Percentiles rank a stretch among this genome's conserved stretches.
phyloP scores from a whole-genome alignment of 1,139 yeast genomes.

The Torulaspora globosa region DNA sequence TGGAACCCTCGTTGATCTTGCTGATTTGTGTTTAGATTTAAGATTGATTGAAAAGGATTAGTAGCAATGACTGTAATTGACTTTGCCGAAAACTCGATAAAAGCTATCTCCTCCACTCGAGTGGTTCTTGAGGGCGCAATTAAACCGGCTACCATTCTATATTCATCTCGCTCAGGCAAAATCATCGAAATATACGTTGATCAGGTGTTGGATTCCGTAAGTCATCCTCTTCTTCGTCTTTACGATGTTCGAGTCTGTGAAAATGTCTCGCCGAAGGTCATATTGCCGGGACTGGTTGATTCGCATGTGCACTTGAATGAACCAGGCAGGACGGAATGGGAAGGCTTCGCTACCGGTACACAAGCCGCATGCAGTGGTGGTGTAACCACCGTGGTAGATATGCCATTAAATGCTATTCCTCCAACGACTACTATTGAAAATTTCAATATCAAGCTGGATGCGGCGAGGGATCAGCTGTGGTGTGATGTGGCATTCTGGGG shows the following conservation, averaged over 20 bases:
- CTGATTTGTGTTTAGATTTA: neutral
- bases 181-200: constrained; percentile 48
- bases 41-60: neutral
- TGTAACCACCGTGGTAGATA: constrained; percentile 90
- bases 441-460: constrained; percentile 65
- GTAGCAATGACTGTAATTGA: constrained; percentile 3
- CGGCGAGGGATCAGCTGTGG: constrained; percentile 81
- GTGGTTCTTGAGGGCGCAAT: constrained; percentile 54
- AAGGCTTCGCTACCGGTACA: constrained; percentile 90
- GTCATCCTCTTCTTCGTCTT: constrained; percentile 41
- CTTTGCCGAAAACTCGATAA: constrained; percentile 34
- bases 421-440: constrained; percentile 85
- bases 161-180: constrained; percentile 59
- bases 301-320: constrained; percentile 91
- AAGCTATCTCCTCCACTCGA: constrained; percentile 61
- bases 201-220: constrained; percentile 36
- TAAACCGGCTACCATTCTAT: constrained; percentile 64
- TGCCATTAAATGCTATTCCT: constrained; percentile 95
- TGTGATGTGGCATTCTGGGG: constrained; percentile 97
- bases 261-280: constrained; percentile 58
- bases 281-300: constrained; percentile 90
- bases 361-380: constrained; percentile 93
- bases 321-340: constrained; percentile 96
- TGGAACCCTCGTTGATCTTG: neutral
- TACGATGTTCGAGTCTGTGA: constrained; percentile 48